These are phyloP conservation scores for Xylariaceae sp. DNA, from an alignment of 2,329 filamentous ascomycete species.

Conservation along the genomic window DNA sequence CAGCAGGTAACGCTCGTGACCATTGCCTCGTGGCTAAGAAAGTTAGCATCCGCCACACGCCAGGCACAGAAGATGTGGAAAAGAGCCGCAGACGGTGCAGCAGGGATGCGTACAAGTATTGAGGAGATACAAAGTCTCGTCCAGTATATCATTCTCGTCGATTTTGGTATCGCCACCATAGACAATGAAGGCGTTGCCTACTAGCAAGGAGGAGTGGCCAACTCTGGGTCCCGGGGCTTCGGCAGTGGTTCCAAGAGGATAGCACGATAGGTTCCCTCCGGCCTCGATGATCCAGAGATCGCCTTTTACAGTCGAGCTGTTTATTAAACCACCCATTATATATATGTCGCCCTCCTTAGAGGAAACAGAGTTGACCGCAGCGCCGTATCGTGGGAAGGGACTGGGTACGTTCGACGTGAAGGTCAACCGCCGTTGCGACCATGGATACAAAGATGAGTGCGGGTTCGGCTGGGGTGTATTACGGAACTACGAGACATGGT, in stretches of 20 bases:
- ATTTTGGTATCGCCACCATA: slow-evolving; percentile 98
- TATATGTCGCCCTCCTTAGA: slow-evolving; percentile 98
- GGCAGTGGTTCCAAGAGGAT: slow-evolving; percentile 83
- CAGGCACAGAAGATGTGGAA: slow-evolving; percentile 5
- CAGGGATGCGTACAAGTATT: slow-evolving; percentile 77
- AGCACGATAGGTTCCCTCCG: slow-evolving; percentile 80
- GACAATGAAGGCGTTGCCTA: slow-evolving; percentile 98
- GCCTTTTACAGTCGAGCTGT: slow-evolving; percentile 91
- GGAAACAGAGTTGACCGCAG: slow-evolving; percentile 84
- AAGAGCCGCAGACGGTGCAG: background rate
- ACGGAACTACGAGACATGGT: slow-evolving; percentile 39
- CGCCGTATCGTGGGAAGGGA: slow-evolving; percentile 94
- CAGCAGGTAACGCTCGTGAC: slow-evolving; percentile 87
- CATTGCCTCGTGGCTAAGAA: slow-evolving; percentile 85
- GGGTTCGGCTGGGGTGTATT: slow-evolving; percentile 44
- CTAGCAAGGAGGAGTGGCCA: slow-evolving; percentile 86
- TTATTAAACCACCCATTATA: slow-evolving; percentile 93
- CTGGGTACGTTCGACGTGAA: slow-evolving; percentile 72
- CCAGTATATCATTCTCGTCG: slow-evolving; percentile 82
- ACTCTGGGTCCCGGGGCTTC: slow-evolving; percentile 94
- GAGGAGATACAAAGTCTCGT: slow-evolving; percentile 91
- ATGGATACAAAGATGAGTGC: slow-evolving; percentile 84
- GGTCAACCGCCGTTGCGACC: slow-evolving; percentile 84
- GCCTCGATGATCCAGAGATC: slow-evolving; percentile 98
- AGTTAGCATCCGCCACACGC: slow-evolving; percentile 3